Evolutionary conservation across 139 green algal genomes (phyloP).

Genomic region (Haematococcus lacustris): DNA sequence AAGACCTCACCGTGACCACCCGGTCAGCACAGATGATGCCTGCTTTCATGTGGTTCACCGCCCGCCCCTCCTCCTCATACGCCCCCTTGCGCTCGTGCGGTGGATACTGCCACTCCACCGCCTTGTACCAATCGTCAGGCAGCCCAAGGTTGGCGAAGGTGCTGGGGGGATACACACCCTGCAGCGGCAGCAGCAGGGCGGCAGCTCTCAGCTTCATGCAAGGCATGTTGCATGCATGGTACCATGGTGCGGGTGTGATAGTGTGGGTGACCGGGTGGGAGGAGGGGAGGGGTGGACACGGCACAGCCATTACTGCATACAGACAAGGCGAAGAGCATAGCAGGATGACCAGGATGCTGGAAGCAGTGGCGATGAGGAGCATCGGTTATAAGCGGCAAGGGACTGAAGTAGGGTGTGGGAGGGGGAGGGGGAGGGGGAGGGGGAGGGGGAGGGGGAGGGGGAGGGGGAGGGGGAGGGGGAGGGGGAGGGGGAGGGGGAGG

Average conservation of each 20-base stretch:
- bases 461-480: too few relatives aligned
- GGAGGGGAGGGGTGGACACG: too few relatives aligned
- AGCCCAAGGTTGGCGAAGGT: conserved; percentile 61
- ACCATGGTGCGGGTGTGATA: conserved; percentile 30
- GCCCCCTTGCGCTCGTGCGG: conserved; percentile 62
- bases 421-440: neutral
- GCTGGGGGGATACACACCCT: conserved; percentile 65
- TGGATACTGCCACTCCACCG: conserved; percentile 83
- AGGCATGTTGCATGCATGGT: conserved; percentile 52
- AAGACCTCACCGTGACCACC: conserved; percentile 76
- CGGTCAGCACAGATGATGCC: conserved; percentile 72
- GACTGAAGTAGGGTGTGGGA: too few relatives aligned
- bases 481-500: too few relatives aligned
- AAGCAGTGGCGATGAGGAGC: too few relatives aligned
- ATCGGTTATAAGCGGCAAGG: neutral
- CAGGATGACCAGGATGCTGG: too few relatives aligned
- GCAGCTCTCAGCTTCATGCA: conserved; percentile 80
- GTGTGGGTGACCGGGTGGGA: too few relatives aligned
- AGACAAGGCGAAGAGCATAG: too few relatives aligned
- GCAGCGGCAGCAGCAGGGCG: too few relatives aligned
- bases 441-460: too few relatives aligned
- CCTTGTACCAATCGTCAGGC: conserved; percentile 72
- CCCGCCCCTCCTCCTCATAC: conserved; percentile 77
- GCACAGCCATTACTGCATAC: too few relatives aligned
- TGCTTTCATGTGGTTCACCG: conserved; percentile 77